Conservation (phyloP, 768 basidiomycete species). For the Exidia glandulosa region DNA sequence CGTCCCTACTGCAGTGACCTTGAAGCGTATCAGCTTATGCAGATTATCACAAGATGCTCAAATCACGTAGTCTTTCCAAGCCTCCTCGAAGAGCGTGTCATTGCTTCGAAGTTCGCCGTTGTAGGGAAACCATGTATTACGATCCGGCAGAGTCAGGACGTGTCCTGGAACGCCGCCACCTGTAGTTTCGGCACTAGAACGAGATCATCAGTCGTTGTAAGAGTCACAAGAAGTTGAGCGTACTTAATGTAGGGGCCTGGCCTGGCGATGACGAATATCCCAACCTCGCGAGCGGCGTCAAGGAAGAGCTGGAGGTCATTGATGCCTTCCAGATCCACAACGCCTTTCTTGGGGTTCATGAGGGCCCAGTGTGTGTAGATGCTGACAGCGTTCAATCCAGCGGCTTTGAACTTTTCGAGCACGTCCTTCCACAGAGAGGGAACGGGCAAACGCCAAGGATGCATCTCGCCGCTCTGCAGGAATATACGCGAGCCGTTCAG, state of each 20-base stretch:
- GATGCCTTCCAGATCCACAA: slow-evolving; percentile 1
- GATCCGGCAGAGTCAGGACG: background rate
- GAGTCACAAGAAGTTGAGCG: background rate
- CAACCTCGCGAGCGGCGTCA: background rate
- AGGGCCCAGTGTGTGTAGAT: slow-evolving; percentile 54
- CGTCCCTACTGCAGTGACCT: slow-evolving; percentile 48
- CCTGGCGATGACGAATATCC: background rate
- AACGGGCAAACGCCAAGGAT: slow-evolving; percentile 15
- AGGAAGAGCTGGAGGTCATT: slow-evolving; percentile 5
- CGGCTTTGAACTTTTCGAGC: slow-evolving; percentile 26
- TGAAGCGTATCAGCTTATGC: background rate
- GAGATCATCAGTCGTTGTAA: background rate
- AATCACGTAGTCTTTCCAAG: slow-evolving; percentile 53
- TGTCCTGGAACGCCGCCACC: slow-evolving; percentile 51
- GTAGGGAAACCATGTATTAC: slow-evolving; percentile 52
- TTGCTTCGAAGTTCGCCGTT: slow-evolving; percentile 59
- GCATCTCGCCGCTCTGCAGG: slow-evolving; percentile 14
- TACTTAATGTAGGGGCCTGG: background rate
- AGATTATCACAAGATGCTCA: background rate
- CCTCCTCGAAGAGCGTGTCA: slow-evolving; percentile 53
- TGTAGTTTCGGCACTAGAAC: slow-evolving; percentile 45
- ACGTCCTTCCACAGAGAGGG: slow-evolving; percentile 13
- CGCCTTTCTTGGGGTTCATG: background rate
- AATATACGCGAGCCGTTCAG: slow-evolving; percentile 13
- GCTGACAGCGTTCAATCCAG: slow-evolving; percentile 67